These are phyloP conservation scores for Pythium phragmiticola DNA, from an alignment of 352 stramenopile species.

Conservation along the genomic window DNA sequence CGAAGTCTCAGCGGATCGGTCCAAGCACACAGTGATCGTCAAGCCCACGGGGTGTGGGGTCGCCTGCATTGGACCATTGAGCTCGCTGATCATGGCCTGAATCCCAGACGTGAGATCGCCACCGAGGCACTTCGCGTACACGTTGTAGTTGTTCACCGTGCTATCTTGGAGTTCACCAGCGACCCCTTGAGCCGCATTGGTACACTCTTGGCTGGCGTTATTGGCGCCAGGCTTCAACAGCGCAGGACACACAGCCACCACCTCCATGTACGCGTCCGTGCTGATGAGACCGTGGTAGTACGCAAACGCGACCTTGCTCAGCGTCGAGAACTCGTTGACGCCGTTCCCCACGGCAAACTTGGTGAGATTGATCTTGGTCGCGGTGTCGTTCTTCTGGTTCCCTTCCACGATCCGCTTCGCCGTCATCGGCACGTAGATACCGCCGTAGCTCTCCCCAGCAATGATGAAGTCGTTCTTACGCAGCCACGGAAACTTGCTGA, in stretches of 20 bases:
- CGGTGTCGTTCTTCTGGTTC: constrained; percentile 22
- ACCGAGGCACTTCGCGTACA: constrained; percentile 22
- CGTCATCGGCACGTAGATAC: constrained; percentile 75
- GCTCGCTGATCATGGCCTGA: constrained; percentile 19
- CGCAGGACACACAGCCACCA: constrained; percentile 32
- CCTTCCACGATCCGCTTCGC: constrained; percentile 28
- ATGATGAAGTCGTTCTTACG: constrained; percentile 77
- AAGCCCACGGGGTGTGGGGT: constrained; percentile 32
- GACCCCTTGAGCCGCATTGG: constrained; percentile 5
- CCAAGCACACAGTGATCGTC: constrained; percentile 30
- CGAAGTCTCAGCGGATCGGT: constrained; percentile 16
- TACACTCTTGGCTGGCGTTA: constrained; percentile 11
- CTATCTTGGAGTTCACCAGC: neutral
- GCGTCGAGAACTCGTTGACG: constrained; percentile 34
- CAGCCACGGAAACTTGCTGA: constrained; percentile 73
- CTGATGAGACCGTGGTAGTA: constrained; percentile 54
- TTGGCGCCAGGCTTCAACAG: constrained; percentile 6
- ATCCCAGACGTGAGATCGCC: constrained; percentile 13
- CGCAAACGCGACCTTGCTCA: constrained; percentile 42
- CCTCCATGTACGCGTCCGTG: constrained; percentile 37
- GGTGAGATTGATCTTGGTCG: constrained; percentile 66
- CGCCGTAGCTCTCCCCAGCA: constrained; percentile 86
- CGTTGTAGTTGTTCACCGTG: constrained; percentile 33
- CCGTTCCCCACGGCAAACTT: constrained; percentile 86
- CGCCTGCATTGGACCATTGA: constrained; percentile 20